These are phyloP conservation scores for Solanum sejunctum DNA, from an alignment of 257 asterid species.

Conservation along the genomic window DNA sequence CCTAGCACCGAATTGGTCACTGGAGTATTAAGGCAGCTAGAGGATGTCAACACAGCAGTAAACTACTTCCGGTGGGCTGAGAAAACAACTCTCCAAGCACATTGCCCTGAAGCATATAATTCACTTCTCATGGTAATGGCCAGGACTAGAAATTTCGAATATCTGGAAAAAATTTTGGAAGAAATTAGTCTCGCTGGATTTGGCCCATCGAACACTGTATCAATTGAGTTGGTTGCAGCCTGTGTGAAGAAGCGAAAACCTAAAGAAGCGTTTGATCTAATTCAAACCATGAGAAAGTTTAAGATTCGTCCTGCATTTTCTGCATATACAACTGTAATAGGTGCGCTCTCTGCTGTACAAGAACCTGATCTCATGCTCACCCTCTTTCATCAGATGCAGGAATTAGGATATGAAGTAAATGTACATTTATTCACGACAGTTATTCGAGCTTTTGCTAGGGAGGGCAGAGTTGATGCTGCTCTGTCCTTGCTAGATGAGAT, in stretches of 20 bases:
- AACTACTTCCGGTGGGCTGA: conserved; percentile 78
- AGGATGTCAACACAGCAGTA: conserved; percentile 48
- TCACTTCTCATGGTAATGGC: conserved; percentile 62
- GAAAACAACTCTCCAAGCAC: conserved; percentile 34
- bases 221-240: conserved; percentile 48
- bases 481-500: conserved; percentile 70
- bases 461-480: conserved; percentile 83
- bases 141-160: conserved; percentile 41
- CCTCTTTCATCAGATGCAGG: conserved; percentile 86
- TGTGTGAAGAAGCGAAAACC: conserved; percentile 39
- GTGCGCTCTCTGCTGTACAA: conserved; percentile 49
- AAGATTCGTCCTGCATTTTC: conserved; percentile 87
- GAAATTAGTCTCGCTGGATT: conserved; percentile 88
- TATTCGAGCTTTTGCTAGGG: conserved; percentile 70
- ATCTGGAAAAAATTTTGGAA: conserved; percentile 50
- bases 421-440: conserved; percentile 80
- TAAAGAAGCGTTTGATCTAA: conserved; percentile 53
- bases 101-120: conserved; percentile 62
- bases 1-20: conserved; percentile 44
- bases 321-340: conserved; percentile 86
- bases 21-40: conserved; percentile 72
- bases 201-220: conserved; percentile 45
- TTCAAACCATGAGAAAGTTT: conserved; percentile 73
- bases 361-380: conserved; percentile 68
- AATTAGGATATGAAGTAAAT: conserved; percentile 78